Conservation (phyloP, 345 rosid species). For the Reutealis trisperma region DNA sequence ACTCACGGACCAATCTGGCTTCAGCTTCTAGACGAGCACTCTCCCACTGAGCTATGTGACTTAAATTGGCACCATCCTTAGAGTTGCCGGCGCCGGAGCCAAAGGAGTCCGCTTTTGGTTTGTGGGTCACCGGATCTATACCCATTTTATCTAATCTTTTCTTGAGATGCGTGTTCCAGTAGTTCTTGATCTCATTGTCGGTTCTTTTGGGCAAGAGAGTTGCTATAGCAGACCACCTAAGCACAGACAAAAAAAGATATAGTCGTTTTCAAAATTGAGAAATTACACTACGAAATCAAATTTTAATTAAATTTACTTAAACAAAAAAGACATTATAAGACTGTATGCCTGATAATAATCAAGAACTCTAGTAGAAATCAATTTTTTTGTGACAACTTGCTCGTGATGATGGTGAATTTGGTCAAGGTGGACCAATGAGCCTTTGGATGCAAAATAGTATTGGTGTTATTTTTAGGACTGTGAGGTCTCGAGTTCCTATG, state of each 20-base stretch:
- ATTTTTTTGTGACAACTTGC: too few species aligned
- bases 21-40: constrained; percentile 92
- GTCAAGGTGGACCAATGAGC: too few species aligned
- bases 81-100: background rate
- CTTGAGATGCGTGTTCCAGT: background rate
- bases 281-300: too few species aligned
- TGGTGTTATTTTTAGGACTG: too few species aligned
- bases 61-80: constrained; percentile 61
- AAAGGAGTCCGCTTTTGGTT: background rate
- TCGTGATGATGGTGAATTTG: too few species aligned
- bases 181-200: background rate
- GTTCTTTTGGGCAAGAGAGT: background rate
- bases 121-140: background rate
- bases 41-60: constrained; percentile 98
- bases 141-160: background rate
- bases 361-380: too few species aligned
- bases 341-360: too few species aligned
- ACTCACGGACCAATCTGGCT: constrained; percentile 57
- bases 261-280: too few species aligned
- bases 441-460: too few species aligned
- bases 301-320: too few species aligned
- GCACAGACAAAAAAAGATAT: background rate
- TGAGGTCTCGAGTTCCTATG: too few species aligned
- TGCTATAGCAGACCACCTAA: background rate
- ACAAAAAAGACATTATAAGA: too few species aligned